These are phyloP conservation scores for Secale cereale DNA, from an alignment of 176 grass and related monocot genomes.

Conservation along the genomic window DNA sequence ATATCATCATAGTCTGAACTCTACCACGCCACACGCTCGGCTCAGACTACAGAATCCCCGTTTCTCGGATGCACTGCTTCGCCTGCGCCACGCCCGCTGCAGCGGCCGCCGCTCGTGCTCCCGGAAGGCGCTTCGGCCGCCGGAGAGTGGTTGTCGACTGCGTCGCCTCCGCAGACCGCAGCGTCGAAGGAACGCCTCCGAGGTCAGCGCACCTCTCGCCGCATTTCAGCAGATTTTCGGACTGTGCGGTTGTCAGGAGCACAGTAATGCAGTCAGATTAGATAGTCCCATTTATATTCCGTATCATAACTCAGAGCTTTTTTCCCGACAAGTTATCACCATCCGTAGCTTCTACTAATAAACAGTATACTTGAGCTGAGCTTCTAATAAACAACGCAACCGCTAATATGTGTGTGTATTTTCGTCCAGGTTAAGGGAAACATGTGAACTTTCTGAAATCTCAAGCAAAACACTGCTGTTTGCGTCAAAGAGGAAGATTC, in stretches of 20 bases:
- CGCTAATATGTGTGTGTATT: not conserved
- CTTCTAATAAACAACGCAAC: not conserved
- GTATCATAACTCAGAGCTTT: not conserved
- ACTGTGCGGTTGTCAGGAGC: not conserved
- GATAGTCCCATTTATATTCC: not conserved
- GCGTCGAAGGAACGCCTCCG: constrained; percentile 20
- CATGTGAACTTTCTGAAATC: constrained; percentile 38
- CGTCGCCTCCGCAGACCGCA: constrained; percentile 25
- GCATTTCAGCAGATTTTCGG: not conserved
- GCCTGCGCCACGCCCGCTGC: constrained; percentile 27
- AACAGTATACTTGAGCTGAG: not conserved
- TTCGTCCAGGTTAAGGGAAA: constrained; percentile 40
- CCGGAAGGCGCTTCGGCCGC: constrained; percentile 25
- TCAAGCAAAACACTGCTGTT: constrained; percentile 25
- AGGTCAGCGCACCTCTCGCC: constrained; percentile 5
- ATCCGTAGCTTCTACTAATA: too few species aligned
- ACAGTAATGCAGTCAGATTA: not conserved
- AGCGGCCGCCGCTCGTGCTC: constrained; percentile 5
- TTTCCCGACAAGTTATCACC: not conserved
- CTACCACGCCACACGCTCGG: constrained; percentile 9
- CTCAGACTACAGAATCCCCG: not conserved
- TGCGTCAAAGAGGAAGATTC: constrained; percentile 59
- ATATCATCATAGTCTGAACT: not conserved
- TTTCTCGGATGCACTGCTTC: constrained; percentile 34
- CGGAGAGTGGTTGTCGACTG: constrained; percentile 35